A percentile compares a stretch with the other conserved stretches of the same genome.
Conservation (phyloP, 1,284 basidiomycete species). For the Trametes hirsuta region DNA sequence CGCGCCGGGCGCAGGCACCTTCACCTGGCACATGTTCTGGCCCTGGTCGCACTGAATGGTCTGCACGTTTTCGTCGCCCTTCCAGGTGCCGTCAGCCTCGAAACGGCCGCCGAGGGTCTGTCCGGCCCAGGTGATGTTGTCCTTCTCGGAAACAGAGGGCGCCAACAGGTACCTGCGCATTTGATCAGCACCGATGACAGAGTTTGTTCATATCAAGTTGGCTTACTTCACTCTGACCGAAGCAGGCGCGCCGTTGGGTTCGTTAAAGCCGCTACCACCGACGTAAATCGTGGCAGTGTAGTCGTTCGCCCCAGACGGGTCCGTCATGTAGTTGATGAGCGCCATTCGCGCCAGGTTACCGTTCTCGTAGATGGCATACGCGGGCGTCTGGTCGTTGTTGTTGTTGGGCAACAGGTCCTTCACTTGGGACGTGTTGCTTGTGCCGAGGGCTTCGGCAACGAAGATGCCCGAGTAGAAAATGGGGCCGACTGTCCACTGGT, state of each 20-base stretch:
- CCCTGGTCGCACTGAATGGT: constrained; percentile 56
- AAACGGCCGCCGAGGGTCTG: constrained; percentile 72
- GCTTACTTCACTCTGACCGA: constrained; percentile 57
- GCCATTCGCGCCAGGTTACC: constrained; percentile 58
- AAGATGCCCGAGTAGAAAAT: constrained; percentile 71
- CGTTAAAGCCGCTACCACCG: constrained; percentile 45
- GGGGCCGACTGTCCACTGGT: constrained; percentile 64
- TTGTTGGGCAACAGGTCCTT: constrained; percentile 58
- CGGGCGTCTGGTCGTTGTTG: constrained; percentile 59
- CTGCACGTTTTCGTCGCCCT: constrained; percentile 52
- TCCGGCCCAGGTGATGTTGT: constrained; percentile 73
- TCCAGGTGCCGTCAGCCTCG: constrained; percentile 65
- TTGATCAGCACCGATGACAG: not conserved
- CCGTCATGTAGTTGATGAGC: constrained; percentile 70
- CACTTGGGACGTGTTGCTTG: constrained; percentile 58
- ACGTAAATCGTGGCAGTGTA: constrained; percentile 49
- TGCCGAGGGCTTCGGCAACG: constrained; percentile 68
- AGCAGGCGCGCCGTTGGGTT: constrained; percentile 40
- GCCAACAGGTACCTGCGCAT: constrained; percentile 42
- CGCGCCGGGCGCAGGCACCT: constrained; percentile 69
- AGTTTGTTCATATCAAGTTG: not conserved
- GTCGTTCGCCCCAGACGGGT: constrained; percentile 53
- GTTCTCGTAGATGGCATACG: constrained; percentile 73
- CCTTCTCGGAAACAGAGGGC: constrained; percentile 57
- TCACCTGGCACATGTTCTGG: constrained; percentile 57